Conservation (phyloP, 176 grass and related monocot species). For the Thalia dealbata region DNA sequence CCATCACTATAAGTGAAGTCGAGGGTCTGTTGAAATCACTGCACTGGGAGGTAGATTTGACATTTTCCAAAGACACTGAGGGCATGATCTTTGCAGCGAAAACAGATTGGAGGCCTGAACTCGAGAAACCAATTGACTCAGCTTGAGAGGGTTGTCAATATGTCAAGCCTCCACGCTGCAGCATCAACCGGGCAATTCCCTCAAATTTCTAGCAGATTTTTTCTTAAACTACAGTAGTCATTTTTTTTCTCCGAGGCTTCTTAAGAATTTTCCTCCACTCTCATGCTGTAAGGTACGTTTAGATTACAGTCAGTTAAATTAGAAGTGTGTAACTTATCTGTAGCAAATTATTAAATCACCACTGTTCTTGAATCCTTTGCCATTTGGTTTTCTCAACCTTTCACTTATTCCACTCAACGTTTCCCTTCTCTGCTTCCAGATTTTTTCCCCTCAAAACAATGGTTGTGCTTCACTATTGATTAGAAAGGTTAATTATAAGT, state of each 20-base stretch:
- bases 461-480: too few species aligned
- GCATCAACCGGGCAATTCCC: not conserved
- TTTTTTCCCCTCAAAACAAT: too few species aligned
- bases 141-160: slow-evolving; percentile 5
- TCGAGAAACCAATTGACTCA: slow-evolving; percentile 21
- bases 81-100: slow-evolving; percentile 67
- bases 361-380: too few species aligned
- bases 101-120: slow-evolving; percentile 63
- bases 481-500: too few species aligned
- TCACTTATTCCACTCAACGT: too few species aligned
- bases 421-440: too few species aligned
- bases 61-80: slow-evolving; percentile 60
- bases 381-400: too few species aligned
- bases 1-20: slow-evolving; percentile 38
- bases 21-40: slow-evolving; percentile 68
- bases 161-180: not conserved
- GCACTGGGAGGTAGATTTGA: slow-evolving; percentile 63
- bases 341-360: not conserved
- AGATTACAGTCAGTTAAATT: not conserved
- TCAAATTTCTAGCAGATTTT: not conserved
- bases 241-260: slow-evolving; percentile 8
- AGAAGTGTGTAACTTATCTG: not conserved
- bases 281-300: not conserved
- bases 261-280: not conserved
- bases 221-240: slow-evolving; percentile 1